phyloP scores from a whole-genome alignment of 2,329 filamentous ascomycete genomes.

The Pseudogymnoascus sp. region DNA sequence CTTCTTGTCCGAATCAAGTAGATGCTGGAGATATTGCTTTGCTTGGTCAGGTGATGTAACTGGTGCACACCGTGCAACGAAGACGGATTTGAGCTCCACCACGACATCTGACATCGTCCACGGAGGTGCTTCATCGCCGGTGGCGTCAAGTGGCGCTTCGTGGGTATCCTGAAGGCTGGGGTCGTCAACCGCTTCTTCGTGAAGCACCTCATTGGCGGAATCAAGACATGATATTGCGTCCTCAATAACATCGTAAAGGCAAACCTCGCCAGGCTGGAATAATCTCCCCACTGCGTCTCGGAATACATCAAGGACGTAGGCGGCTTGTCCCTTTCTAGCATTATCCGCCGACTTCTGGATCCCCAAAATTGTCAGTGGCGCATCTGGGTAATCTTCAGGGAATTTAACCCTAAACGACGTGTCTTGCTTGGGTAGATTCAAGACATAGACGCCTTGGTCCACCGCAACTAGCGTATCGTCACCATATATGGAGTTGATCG shows the following conservation, averaged over 20 bases:
- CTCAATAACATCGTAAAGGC: slow-evolving; percentile 86
- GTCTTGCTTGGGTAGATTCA: slow-evolving; percentile 54
- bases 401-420: slow-evolving; percentile 59
- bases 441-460: slow-evolving; percentile 41
- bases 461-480: slow-evolving; percentile 48
- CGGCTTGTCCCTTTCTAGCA: slow-evolving; percentile 62
- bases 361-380: slow-evolving; percentile 63
- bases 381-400: slow-evolving; percentile 63
- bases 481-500: slow-evolving; percentile 78
- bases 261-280: slow-evolving; percentile 68
- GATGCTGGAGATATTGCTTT: slow-evolving; percentile 59
- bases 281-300: slow-evolving; percentile 56
- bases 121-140: slow-evolving; percentile 27
- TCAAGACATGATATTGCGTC: slow-evolving; percentile 40
- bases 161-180: background rate
- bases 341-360: slow-evolving; percentile 68
- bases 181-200: slow-evolving; percentile 10
- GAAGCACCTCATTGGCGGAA: slow-evolving; percentile 15
- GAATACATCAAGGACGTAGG: slow-evolving; percentile 60
- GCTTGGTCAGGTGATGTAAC: slow-evolving; percentile 67
- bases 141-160: slow-evolving; percentile 16
- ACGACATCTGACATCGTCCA: slow-evolving; percentile 72
- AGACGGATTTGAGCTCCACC: slow-evolving; percentile 78
- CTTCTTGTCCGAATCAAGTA: slow-evolving; percentile 75
- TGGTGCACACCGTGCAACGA: slow-evolving; percentile 66